Base-by-base conservation (phyloP, 1,284 basidiomycete species). In the Cerioporus squamosus region DNA sequence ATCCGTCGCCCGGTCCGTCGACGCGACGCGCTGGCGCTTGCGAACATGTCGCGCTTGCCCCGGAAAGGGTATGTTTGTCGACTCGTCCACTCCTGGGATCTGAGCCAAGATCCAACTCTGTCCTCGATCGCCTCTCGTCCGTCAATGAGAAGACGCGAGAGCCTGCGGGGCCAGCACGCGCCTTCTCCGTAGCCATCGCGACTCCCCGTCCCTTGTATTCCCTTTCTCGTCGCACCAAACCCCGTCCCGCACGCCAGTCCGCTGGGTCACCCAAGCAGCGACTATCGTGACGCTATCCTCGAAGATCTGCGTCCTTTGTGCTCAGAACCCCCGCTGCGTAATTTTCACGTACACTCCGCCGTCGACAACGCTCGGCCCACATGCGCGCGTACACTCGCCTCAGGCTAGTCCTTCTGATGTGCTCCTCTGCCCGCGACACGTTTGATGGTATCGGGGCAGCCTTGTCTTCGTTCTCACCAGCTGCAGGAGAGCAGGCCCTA, bases 11-110 rank as follows among this genome's bases (percentile, higher is more conserved):
- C n/a, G n/a, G n/a, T n/a, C n/a, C n/a, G n/a, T n/a, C n/a, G n/a
- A n/a, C n/a, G n/a, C n/a, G n/a, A n/a, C n/a, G n/a, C n/a, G n/a
- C n/a, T n/a, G n/a, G n/a, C n/a, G n/a, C n/a, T n/a, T n/a, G n/a
- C n/a, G n/a, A n/a, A n/a, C n/a, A n/a, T n/a, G n/a, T n/a, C n/a
- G 54, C 48, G 53, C 17, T 53, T 44, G 18, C 31, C 63, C 60
- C 60, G 40, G 59, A 55, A 59, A 60, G 63, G 63, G 55, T 56
- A 55, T 61, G 63, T 64, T 64, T 64, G 63, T 64, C 58, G 57
- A 54, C 50, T 49, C 52, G 23, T 24, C n/a, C 31, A 26, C 10
- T 31, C 26, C 55, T 50, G 44, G 38, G 44, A 50, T 51, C 54
- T 52, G 29, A 45, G 51, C 54, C 44, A 47, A 51, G 52, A 44